Evolutionary conservation across 805 yeast species (phyloP).

Genomic region (Spathaspora sp.): DNA sequence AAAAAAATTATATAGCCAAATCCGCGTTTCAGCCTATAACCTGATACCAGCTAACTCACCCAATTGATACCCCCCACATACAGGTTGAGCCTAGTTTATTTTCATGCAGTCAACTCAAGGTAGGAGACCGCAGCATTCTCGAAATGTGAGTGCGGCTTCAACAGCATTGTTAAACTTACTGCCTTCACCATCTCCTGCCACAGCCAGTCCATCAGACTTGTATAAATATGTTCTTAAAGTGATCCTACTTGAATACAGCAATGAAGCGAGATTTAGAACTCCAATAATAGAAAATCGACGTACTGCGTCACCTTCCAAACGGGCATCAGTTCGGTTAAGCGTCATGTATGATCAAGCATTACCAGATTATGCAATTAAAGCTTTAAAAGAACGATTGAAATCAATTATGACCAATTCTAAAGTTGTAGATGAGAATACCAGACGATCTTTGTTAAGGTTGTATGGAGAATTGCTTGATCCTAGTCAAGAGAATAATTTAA

Average conservation of each 20-base stretch:
- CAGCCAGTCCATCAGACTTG: slow-evolving; percentile 24
- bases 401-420: slow-evolving; percentile 44
- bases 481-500: slow-evolving; percentile 29
- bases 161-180: background rate
- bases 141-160: slow-evolving; percentile 1
- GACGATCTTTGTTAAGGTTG: slow-evolving; percentile 57
- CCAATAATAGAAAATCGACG: slow-evolving; percentile 11
- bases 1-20: background rate
- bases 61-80: background rate
- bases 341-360: slow-evolving; percentile 22
- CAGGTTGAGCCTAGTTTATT: background rate
- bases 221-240: slow-evolving; percentile 54
- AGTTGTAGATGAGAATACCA: slow-evolving; percentile 43
- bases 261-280: slow-evolving; percentile 59
- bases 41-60: too few species aligned
- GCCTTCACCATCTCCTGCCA: slow-evolving; percentile 10
- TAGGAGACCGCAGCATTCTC: background rate
- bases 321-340: slow-evolving; percentile 1
- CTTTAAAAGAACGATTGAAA: slow-evolving; percentile 40
- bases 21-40: background rate
- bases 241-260: slow-evolving; percentile 55
- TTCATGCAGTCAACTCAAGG: background rate
- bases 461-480: slow-evolving; percentile 60
- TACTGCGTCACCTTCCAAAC: background rate
- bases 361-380: slow-evolving; percentile 34